Evolutionary conservation across 2,329 filamentous ascomycete species (phyloP), one percentile per base, ranked within the genome.

Genomic region (Fusarium sp.): DNA sequence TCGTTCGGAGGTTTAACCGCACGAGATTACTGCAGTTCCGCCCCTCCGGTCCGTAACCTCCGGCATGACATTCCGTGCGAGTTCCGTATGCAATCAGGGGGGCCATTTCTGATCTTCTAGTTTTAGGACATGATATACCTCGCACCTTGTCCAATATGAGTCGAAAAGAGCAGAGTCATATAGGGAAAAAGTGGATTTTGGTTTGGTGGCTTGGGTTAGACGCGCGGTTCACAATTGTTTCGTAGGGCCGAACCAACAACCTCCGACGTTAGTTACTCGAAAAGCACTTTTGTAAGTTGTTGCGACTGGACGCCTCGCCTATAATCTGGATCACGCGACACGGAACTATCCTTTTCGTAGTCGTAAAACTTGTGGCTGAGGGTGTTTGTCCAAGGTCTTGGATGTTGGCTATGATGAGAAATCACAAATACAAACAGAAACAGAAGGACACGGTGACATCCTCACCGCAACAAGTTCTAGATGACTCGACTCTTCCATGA

Each of bases 21-120:
- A 31, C 50, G 31, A 55, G 39, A 57, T 49, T 31, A 28, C 19
- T 65, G 30, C 58, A 69, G 50, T 55, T 45, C 63, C 49, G 55
- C 26, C 14, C 21, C 41, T 58, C 46, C 41, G 60, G 42, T 52
- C 56, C 54, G 42, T 52, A 52, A 53, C 59, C 23, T 67, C 41
- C 44, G 62, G 28, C 54, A 65, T 37, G 56, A 37, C 62, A 70
- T 48, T 48, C 56, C 70, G 58, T 55, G 53, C 67, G 67, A 37
- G 55, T 70, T 68, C 63, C 61, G 54, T 61, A 48, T 72, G 26
- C 67, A 59, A 57, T 46, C 41, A 25, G 43, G 43, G 21, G 16
- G 26, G 26, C 26, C 2, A 28, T 28, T 28, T 28, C 11, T 28
- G 26, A 28, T 28, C 26, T 28, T 28, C 12, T 28, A 12, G 26